phyloP scores from a whole-genome alignment of 208 protist genomes.

The Leishmania mexicana region DNA sequence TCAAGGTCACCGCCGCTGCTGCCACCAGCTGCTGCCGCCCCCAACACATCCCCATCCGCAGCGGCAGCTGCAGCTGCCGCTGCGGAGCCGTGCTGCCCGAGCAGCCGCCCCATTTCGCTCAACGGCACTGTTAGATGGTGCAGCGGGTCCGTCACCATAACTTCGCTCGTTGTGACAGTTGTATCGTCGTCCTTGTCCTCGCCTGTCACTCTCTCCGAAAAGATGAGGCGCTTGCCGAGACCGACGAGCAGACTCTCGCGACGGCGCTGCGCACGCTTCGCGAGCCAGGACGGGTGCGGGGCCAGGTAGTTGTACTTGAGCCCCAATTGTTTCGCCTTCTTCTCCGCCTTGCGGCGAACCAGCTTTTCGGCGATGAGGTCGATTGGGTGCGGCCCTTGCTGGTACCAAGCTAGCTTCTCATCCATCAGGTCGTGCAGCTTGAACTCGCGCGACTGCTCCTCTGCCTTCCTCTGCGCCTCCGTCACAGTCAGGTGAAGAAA shows the following conservation, averaged over 20 bases:
- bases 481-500: conserved; percentile 81
- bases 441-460: conserved; percentile 61
- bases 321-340: conserved; percentile 78
- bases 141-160: conserved; percentile 59
- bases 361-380: conserved; percentile 88
- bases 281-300: conserved; percentile 89
- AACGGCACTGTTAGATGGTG: conserved; percentile 39
- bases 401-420: conserved; percentile 82
- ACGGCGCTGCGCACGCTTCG: conserved; percentile 63
- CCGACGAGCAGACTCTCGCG: conserved; percentile 69
- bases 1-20: not conserved
- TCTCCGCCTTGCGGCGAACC: conserved; percentile 76
- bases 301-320: conserved; percentile 86
- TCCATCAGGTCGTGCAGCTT: conserved; percentile 89
- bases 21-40: not conserved
- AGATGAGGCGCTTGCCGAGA: conserved; percentile 73
- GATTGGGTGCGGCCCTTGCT: conserved; percentile 87
- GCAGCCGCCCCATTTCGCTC: conserved; percentile 32
- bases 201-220: conserved; percentile 32
- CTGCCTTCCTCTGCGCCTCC: conserved; percentile 58
- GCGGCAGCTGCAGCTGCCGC: not conserved
- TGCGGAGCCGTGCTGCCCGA: not conserved
- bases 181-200: conserved; percentile 42
- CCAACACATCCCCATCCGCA: not conserved
- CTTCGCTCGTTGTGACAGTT: conserved; percentile 5